Percentiles rank a stretch among this genome's conserved stretches.
phyloP scores from a whole-genome alignment of 2,329 filamentous ascomycete genomes.

The Colletotrichum tropicale region DNA sequence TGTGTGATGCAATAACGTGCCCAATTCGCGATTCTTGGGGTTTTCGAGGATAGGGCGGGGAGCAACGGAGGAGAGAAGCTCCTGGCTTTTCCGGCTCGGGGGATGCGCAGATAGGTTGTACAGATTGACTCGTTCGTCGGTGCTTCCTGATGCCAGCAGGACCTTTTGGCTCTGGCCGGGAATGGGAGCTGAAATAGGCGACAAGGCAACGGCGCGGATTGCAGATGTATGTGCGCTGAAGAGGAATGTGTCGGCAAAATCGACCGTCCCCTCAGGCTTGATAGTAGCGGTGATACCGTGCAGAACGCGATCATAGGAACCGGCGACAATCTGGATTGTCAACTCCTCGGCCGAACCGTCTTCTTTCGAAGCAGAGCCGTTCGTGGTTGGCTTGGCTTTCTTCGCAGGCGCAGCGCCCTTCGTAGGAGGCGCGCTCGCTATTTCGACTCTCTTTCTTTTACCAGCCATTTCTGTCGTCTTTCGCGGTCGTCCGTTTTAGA shows the following conservation, averaged over 20 bases:
- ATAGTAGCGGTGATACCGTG: conserved; percentile 88
- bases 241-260: conserved; percentile 91
- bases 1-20: conserved; percentile 84
- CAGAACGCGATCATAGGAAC: conserved; percentile 91
- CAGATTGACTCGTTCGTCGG: conserved; percentile 93
- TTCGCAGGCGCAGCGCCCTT: conserved; percentile 31
- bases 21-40: conserved; percentile 84
- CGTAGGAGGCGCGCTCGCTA: conserved; percentile 25
- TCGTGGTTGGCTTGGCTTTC: conserved; percentile 32
- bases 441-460: conserved; percentile 54
- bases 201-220: conserved; percentile 87
- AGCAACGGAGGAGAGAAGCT: conserved; percentile 69
- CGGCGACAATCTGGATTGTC: conserved; percentile 87
- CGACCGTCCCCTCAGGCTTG: conserved; percentile 45
- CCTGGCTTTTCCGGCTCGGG: conserved; percentile 59
- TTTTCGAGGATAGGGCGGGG: conserved; percentile 82
- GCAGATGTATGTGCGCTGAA: conserved; percentile 93
- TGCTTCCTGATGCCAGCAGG: conserved; percentile 87
- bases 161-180: conserved; percentile 77
- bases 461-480: conserved; percentile 34
- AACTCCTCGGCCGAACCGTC: conserved; percentile 33
- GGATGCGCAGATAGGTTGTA: conserved; percentile 83
- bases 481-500: neutral
- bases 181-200: conserved; percentile 69
- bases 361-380: conserved; percentile 3